Base-by-base conservation (phyloP, 305 asterid species). In the Fraxinus greggii region DNA sequence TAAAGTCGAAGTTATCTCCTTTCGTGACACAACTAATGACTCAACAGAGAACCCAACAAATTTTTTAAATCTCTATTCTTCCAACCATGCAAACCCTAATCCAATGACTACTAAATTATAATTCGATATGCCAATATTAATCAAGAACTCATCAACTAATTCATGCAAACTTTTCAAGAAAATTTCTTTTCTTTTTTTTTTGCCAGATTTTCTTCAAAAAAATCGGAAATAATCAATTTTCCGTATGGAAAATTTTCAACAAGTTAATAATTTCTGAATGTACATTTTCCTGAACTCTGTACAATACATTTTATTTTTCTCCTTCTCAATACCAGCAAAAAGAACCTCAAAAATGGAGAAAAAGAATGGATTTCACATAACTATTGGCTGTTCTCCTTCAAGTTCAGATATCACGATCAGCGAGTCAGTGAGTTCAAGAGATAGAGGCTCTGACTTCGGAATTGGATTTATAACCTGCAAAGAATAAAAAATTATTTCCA, bases 391-490 rank as follows among this genome's bases (percentile, higher is more conserved):
- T 84, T 94, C 97, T 85, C 94, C 94, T 90, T 96, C 97, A 76
- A 96, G 94, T 90, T 94, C 97, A 19, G 98, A 93, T 85, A 94
- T 94, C 81, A 96, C 98, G 31, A 96, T 96, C 83, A 94, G 83
- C 5, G 89, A 88, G 80, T 96, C 99, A 15, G 80, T 84, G 29
- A 77, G 81, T 61, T 88, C 90, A 77, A 96, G 93, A 23, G 78
- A 78, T 72, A 96, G 86, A 38, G 93, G 94, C 85, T 93, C 94
- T 19, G 92, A 89, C 82, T 93, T 94, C 28, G 96, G 97, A 45
- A 89, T 76, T 24, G 98, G 98, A 85, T 96, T 96, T 54, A 96
- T 91, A 82, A 96, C 95, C 98, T 96, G 94, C 69, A 80, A 76
- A 42, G 63, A 70, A 31, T 31, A 17, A n/a, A 72, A 17, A 70